Percentiles rank a stretch among this genome's conserved stretches.
phyloP scores from a whole-genome alignment of 106 monocot genomes.

The Narthecium ossifragum region DNA sequence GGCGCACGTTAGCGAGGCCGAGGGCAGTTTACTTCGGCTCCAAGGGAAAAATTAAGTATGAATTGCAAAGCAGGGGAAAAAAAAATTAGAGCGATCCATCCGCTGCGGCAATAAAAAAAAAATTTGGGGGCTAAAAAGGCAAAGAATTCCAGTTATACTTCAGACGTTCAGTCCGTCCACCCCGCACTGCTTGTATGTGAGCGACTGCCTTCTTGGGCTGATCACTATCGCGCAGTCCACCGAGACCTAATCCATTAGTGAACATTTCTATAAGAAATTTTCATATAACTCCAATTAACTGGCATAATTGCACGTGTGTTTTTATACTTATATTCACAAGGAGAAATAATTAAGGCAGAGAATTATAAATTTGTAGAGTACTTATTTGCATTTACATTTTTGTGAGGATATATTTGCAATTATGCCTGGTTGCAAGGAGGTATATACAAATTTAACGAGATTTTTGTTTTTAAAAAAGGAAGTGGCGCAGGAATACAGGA shows the following conservation, averaged over 20 bases:
- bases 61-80: too few species aligned
- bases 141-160: constrained; percentile 4
- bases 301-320: too few species aligned
- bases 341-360: background rate
- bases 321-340: too few species aligned
- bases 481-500: background rate
- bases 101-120: too few species aligned
- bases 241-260: constrained; percentile 35
- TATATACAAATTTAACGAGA: too few species aligned
- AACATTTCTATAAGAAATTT: background rate
- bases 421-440: too few species aligned
- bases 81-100: too few species aligned
- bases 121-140: background rate
- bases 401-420: too few species aligned
- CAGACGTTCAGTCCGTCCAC: constrained; percentile 71
- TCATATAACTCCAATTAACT: background rate
- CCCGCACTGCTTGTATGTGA: constrained; percentile 77
- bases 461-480: background rate
- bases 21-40: too few species aligned
- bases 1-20: too few species aligned
- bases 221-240: constrained; percentile 76
- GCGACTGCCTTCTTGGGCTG: constrained; percentile 70
- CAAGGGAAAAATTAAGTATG: too few species aligned
- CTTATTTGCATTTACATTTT: too few species aligned
- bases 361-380: background rate